These are phyloP conservation scores for Jamesozyma piceae DNA, from an alignment of 805 yeast genomes.

Conservation along the genomic window DNA sequence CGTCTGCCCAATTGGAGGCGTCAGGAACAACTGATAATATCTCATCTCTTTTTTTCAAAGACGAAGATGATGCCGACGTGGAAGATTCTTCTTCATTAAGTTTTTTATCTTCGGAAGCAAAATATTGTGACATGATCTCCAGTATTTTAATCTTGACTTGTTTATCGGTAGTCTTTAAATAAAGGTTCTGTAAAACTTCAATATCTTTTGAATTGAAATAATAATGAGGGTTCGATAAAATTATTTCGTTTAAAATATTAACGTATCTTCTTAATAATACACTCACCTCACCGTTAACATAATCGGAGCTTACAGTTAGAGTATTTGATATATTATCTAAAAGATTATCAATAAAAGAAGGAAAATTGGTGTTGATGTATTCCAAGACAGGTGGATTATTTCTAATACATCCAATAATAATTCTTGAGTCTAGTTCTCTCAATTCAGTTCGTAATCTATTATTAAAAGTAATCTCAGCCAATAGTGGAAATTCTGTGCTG, in stretches of 20 bases:
- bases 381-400: constrained; percentile 59
- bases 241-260: constrained; percentile 22
- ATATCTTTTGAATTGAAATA: constrained; percentile 10
- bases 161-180: constrained; percentile 12
- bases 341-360: constrained; percentile 31
- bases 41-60: constrained; percentile 9
- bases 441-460: constrained; percentile 13
- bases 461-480: constrained; percentile 12
- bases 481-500: constrained; percentile 20
- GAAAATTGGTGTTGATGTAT: constrained; percentile 29
- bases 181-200: constrained; percentile 13
- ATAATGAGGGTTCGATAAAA: constrained; percentile 7
- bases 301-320: background rate
- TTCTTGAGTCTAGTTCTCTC: constrained; percentile 47
- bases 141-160: constrained; percentile 23
- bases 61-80: background rate
- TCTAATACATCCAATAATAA: constrained; percentile 59
- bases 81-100: background rate
- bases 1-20: constrained; percentile 22
- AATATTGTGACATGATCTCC: constrained; percentile 21
- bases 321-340: constrained; percentile 15
- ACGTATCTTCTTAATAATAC: constrained; percentile 22
- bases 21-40: constrained; percentile 2
- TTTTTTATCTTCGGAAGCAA: constrained; percentile 1
- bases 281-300: constrained; percentile 1